Conservation (phyloP, 176 grass and related monocot species). For the Melocanna baccifera region DNA sequence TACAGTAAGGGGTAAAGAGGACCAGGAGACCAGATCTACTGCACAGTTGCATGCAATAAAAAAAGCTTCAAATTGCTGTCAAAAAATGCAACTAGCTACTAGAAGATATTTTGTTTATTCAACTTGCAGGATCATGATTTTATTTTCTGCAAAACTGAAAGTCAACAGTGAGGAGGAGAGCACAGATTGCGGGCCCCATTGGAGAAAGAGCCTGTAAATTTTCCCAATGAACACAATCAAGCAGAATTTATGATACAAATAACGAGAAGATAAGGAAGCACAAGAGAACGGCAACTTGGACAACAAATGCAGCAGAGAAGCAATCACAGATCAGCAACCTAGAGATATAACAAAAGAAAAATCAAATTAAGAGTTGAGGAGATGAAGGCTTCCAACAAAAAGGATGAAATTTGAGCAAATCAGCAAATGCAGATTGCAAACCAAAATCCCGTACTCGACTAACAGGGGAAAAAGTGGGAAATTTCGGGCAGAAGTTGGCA, state of each 20-base stretch:
- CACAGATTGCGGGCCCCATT: conserved; percentile 22
- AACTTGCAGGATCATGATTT: conserved; percentile 32
- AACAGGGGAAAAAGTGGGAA: background rate
- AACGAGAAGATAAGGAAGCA: conserved; percentile 14
- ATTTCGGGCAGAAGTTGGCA: background rate
- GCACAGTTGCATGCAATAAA: conserved; percentile 36
- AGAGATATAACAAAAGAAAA: background rate
- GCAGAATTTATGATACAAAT: conserved; percentile 9
- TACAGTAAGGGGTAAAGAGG: conserved; percentile 21
- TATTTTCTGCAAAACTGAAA: conserved; percentile 25
- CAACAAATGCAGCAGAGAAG: conserved; percentile 16
- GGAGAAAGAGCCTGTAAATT: conserved; percentile 14
- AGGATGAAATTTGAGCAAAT: background rate
- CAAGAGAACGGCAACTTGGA: background rate
- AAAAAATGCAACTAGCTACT: conserved; percentile 9
- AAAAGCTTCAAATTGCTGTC: conserved; percentile 20
- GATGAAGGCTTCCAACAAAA: background rate
- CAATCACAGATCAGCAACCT: background rate
- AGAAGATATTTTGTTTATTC: conserved; percentile 22
- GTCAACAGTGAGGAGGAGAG: background rate
- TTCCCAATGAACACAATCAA: background rate
- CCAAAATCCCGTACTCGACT: background rate
- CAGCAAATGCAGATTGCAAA: conserved; percentile 5
- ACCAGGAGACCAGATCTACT: conserved; percentile 51
- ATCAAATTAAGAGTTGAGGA: background rate